phyloP scores from a whole-genome alignment of 257 asterid genomes.

The Jasminum sambac region DNA sequence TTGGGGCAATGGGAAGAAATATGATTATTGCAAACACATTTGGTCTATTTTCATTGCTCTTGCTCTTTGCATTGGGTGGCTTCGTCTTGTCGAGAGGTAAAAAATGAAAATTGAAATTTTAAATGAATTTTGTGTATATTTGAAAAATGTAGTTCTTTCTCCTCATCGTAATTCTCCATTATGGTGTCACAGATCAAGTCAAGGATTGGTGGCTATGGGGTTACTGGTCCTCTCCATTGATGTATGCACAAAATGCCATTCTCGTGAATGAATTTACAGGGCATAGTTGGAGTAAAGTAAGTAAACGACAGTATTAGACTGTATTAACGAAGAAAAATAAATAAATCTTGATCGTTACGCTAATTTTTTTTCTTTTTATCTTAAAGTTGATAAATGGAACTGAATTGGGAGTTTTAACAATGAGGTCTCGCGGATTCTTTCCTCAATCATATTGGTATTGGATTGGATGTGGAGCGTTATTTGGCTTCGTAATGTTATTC shows the following conservation, averaged over 20 bases:
- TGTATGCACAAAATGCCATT: constrained; percentile 67
- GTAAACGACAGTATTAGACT: constrained; percentile 7
- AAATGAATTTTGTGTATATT: background rate
- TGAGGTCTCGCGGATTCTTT: constrained; percentile 39
- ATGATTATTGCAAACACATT: constrained; percentile 70
- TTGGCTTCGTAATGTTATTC: constrained; percentile 37
- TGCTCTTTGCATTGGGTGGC: constrained; percentile 64
- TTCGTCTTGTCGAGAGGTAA: constrained; percentile 67
- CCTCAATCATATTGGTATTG: constrained; percentile 44
- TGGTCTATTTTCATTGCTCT: constrained; percentile 52
- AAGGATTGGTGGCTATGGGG: constrained; percentile 87
- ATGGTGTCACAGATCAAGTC: constrained; percentile 38
- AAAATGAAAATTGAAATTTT: background rate
- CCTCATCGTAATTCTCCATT: constrained; percentile 6
- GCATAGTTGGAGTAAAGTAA: constrained; percentile 62
- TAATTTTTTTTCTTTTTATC: background rate
- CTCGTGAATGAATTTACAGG: constrained; percentile 63
- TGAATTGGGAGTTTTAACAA: constrained; percentile 31
- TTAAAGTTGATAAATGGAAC: constrained; percentile 27
- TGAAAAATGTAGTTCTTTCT: background rate
- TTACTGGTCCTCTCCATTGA: constrained; percentile 65
- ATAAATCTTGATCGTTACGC: background rate
- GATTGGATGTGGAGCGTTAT: constrained; percentile 38
- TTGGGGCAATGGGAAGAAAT: constrained; percentile 58
- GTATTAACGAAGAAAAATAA: background rate